Evolutionary conservation across 179 eudicot species (phyloP).

Genomic region (Beta corolliflora): DNA sequence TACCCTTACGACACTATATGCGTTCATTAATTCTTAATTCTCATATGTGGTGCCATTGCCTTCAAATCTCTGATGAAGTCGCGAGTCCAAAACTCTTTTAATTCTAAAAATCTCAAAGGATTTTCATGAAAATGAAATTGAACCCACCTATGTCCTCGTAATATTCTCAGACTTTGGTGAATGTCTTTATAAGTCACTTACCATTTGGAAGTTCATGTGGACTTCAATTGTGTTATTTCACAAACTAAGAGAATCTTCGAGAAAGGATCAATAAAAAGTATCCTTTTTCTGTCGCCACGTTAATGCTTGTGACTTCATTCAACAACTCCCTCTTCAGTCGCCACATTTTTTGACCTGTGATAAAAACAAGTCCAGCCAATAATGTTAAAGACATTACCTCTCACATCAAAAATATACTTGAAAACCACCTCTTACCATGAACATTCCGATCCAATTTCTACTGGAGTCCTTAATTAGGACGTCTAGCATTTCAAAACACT

Average conservation of each 20-base stretch:
- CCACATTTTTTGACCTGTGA: neutral
- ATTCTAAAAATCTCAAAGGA: neutral
- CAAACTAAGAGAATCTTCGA: no score
- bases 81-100: neutral
- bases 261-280: neutral
- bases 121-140: neutral
- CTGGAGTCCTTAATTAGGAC: neutral
- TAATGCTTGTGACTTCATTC: neutral
- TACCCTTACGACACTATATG: neutral
- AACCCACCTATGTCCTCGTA: neutral
- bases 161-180: neutral
- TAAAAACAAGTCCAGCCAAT: neutral
- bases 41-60: neutral
- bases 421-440: neutral
- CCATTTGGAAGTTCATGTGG: no score
- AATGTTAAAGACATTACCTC: no score
- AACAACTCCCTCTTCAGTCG: neutral
- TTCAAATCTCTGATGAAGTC: neutral
- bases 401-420: neutral
- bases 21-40: neutral
- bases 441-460: neutral
- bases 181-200: no score
- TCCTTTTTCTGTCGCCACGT: neutral
- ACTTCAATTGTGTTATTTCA: no score
- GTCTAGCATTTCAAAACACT: neutral